Conservation (phyloP, 352 stramenopile species). For the Phytophthora uliginosa region DNA sequence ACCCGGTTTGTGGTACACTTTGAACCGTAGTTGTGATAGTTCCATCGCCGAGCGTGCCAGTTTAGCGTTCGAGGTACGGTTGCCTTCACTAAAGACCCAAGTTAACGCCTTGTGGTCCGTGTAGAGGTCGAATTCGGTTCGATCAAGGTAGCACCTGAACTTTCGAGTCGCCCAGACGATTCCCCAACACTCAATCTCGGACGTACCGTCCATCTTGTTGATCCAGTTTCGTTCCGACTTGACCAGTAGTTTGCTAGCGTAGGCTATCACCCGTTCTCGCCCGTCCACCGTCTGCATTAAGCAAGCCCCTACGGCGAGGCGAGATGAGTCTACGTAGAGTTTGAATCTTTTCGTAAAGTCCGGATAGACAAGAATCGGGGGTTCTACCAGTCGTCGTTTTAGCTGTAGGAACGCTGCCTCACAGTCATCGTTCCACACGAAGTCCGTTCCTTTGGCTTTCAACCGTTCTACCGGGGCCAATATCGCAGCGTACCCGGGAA, state of each 20-base stretch:
- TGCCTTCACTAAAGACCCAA: no score
- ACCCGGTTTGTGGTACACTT: conserved; percentile 5
- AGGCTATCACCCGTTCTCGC: no score
- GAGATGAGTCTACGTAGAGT: no score
- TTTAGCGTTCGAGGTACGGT: neutral
- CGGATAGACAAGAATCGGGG: conserved; percentile 4
- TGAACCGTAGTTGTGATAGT: neutral
- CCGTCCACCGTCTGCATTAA: no score
- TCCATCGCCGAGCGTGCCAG: conserved; percentile 10
- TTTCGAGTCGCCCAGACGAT: no score
- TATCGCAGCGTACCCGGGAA: conserved; percentile 1
- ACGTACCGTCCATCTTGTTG: neutral
- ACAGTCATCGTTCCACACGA: conserved; percentile 1
- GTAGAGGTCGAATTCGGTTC: no score
- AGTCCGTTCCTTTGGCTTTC: neutral
- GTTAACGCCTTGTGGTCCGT: no score
- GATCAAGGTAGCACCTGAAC: no score
- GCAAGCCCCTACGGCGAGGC: no score
- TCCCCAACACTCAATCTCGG: conserved; percentile 1
- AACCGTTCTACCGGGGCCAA: conserved; percentile 4
- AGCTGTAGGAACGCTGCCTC: conserved; percentile 2
- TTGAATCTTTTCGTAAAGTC: neutral
- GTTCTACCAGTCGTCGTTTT: neutral
- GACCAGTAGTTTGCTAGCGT: neutral
- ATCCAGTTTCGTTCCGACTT: neutral